These are phyloP conservation scores for Tripidium arundinaceum DNA, from an alignment of 202 grass and related monocot genomes.

Conservation along the genomic window DNA sequence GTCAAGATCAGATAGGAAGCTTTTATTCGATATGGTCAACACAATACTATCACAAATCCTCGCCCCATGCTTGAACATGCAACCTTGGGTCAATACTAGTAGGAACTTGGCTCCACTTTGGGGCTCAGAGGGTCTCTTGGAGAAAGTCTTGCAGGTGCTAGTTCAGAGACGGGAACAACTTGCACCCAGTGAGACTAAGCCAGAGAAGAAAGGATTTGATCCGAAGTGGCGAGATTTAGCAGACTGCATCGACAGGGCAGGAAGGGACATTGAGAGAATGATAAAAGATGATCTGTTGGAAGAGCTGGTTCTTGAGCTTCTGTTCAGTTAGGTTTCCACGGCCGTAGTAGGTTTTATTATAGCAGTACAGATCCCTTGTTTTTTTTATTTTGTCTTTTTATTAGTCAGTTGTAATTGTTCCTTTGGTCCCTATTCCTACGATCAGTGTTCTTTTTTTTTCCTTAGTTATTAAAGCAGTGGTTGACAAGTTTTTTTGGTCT, in stretches of 20 bases:
- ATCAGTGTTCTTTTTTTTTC: background rate
- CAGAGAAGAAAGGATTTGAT: no score
- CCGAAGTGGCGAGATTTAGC: no score
- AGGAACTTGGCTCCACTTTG: conserved; percentile 39
- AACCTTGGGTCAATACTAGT: conserved; percentile 39
- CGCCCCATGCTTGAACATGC: no score
- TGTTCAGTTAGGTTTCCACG: conserved; percentile 37
- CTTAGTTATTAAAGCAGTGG: conserved; percentile 30
- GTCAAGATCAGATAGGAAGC: conserved; percentile 57
- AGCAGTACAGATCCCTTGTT: background rate
- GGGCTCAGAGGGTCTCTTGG: conserved; percentile 57
- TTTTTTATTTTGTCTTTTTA: background rate
- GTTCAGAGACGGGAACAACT: no score
- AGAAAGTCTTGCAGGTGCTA: conserved; percentile 50
- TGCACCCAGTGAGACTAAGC: no score
- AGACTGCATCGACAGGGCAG: conserved; percentile 39
- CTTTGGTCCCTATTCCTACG: background rate
- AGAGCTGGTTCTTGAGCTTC: conserved; percentile 51
- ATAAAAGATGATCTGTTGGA: conserved; percentile 74
- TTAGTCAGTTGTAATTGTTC: background rate
- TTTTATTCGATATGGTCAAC: conserved; percentile 78
- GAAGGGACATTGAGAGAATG: conserved; percentile 58
- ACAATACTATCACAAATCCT: conserved; percentile 55
- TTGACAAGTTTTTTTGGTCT: conserved; percentile 27
- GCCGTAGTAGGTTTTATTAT: conserved; percentile 17